Base-by-base conservation (phyloP, 345 rosid species). In the Citrus medica region DNA sequence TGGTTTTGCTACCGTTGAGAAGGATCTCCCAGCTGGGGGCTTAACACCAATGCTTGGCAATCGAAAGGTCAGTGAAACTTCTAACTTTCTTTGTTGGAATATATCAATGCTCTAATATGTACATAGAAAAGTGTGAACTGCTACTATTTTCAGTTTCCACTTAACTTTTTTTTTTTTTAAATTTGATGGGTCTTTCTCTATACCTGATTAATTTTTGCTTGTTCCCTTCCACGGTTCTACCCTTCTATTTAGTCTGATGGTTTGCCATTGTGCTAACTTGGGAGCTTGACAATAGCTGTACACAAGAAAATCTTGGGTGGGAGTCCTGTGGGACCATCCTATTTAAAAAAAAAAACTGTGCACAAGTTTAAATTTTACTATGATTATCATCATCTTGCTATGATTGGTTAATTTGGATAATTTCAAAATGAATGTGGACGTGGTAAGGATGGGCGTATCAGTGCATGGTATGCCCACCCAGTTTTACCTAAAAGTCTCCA, bases 21-120 rank as follows among this genome's bases (percentile, higher is more conserved):
- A 92, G 85, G 98, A 91, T 80, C 75, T 87, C 82, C 92, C 91
- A 0, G 51, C 51, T 0, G 98, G 98, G 72, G 86, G 92, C 74
- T 85, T 93, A 82, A 94, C 98, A 32, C 97, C 98, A 21, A 93
- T 95, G 98, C 97, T 95, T 59, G 98, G 98, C 69, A 94, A 91
- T 84, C 88, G 86, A 84, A 93, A 95, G 97, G 98, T 88, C 75
- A 85, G 90, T 80, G 66, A 53, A 67, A 37, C 42, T 64, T 68
- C 62, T 3, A 42, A 58, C 28, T 13, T 42, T 77, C 9, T 66
- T 9, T 74, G 65, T 24, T 51, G 19, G 64, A 62, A 64, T 60
- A 14, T 10, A 61, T 75, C 55, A 13, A 35, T 59, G 28, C 6
- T 9, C 62, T 53, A 27, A 6, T 37, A 7, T n/a, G 51, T 19